phyloP scores from a whole-genome alignment of 345 rosid species.

The Melaleuca alternifolia region DNA sequence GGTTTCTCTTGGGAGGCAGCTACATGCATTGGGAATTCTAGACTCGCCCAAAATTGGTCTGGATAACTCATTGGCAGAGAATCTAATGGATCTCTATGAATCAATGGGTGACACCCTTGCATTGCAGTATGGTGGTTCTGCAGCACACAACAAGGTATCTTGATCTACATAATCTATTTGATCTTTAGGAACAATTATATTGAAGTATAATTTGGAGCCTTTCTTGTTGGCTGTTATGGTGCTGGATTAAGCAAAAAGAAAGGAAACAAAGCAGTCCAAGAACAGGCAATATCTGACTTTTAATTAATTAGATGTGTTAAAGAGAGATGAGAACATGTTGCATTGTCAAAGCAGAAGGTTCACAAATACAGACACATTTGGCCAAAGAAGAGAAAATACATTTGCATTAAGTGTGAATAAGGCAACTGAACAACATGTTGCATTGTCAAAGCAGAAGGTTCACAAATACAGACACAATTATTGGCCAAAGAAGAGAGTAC shows the following conservation, averaged over 20 bases:
- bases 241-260: neutral
- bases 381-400: neutral
- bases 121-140: conserved; percentile 93
- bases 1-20: conserved; percentile 76
- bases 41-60: conserved; percentile 46
- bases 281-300: neutral
- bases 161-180: neutral
- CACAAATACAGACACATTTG: neutral
- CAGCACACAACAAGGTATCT: conserved; percentile 92
- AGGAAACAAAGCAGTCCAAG: neutral
- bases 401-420: neutral
- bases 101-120: conserved; percentile 97
- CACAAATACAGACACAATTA: neutral
- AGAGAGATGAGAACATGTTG: neutral
- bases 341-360: neutral
- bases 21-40: conserved; percentile 45
- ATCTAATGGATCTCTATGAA: conserved; percentile 73
- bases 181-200: neutral
- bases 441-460: neutral
- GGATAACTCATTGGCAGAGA: conserved; percentile 64
- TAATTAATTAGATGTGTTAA: neutral
- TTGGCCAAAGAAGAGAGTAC: neutral
- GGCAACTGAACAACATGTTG: neutral
- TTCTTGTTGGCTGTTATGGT: neutral
- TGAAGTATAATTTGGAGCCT: neutral